A percentile compares a stretch with the other conserved stretches of the same genome.
Evolutionary conservation across 2,329 filamentous ascomycete genomes (phyloP).

Genomic region (Botrytis cinerea): DNA sequence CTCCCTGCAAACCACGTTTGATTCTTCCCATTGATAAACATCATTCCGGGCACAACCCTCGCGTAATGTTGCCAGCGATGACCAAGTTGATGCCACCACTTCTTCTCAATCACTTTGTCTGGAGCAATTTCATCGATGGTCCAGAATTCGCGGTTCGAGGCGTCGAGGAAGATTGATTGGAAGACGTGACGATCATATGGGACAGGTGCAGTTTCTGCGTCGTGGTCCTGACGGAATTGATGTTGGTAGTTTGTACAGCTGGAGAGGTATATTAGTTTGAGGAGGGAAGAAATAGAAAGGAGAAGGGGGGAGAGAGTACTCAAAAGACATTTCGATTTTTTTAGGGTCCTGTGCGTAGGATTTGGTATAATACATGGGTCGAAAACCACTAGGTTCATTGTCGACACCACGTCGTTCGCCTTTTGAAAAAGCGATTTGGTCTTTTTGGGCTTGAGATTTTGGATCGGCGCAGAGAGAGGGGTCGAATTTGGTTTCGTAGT

Average conservation of each 20-base stretch:
- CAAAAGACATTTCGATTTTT: constrained; percentile 70
- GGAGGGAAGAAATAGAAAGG: too few relatives aligned
- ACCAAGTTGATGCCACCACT: constrained; percentile 65
- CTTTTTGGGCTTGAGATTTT: constrained; percentile 45
- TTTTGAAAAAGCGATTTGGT: constrained; percentile 47
- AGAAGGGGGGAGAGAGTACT: constrained; percentile 40
- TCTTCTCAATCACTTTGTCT: constrained; percentile 60
- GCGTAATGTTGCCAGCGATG: constrained; percentile 65
- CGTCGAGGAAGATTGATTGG: constrained; percentile 66
- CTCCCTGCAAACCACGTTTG: constrained; percentile 49
- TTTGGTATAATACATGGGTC: constrained; percentile 67
- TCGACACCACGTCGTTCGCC: constrained; percentile 54
- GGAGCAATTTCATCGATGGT: constrained; percentile 59
- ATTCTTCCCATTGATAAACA: constrained; percentile 68
- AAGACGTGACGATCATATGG: constrained; percentile 9
- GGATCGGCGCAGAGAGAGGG: constrained; percentile 52
- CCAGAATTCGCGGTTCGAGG: constrained; percentile 58
- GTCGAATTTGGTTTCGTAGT: constrained; percentile 66
- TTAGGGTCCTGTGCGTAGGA: constrained; percentile 56
- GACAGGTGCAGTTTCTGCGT: background rate
- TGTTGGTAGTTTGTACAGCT: constrained; percentile 71
- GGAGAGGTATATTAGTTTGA: background rate
- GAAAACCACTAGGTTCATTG: constrained; percentile 54
- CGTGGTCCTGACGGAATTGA: constrained; percentile 56
- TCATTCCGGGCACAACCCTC: constrained; percentile 69